Percentiles rank a stretch among this genome's conserved stretches.
Evolutionary conservation across 306 rosid genomes (phyloP).

Genomic region (Sicyos baderoa): DNA sequence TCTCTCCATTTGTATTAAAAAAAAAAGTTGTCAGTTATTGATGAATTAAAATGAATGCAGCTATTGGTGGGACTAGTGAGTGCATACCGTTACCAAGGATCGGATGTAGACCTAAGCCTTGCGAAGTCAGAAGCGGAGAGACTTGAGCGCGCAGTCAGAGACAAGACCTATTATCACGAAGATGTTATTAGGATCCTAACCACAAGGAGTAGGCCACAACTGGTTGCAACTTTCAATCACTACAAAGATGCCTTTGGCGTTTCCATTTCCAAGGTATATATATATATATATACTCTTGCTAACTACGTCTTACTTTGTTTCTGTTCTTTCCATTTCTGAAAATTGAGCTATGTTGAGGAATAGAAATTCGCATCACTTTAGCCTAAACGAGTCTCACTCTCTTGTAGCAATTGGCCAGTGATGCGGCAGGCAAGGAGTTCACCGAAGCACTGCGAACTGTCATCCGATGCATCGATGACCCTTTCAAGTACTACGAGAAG

Average conservation of each 20-base stretch:
- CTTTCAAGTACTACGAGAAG: slow-evolving; percentile 62
- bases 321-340: no score
- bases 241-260: slow-evolving; percentile 51
- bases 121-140: slow-evolving; percentile 54
- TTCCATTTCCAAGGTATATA: slow-evolving; percentile 56
- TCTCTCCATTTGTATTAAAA: no score
- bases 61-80: slow-evolving; percentile 28
- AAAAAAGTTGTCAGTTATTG: neutral
- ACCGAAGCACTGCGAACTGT: slow-evolving; percentile 46
- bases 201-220: slow-evolving; percentile 64
- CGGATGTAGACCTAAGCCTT: slow-evolving; percentile 35
- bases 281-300: slow-evolving; percentile 4
- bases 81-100: slow-evolving; percentile 39
- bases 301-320: neutral
- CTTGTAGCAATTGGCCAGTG: slow-evolving; percentile 45
- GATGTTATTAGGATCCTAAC: slow-evolving; percentile 55
- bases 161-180: slow-evolving; percentile 41
- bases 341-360: neutral
- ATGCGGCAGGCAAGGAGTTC: slow-evolving; percentile 29
- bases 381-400: neutral
- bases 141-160: slow-evolving; percentile 57
- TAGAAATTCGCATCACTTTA: neutral
- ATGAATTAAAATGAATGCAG: neutral
- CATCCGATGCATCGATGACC: slow-evolving; percentile 48
- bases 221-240: slow-evolving; percentile 60